Evolutionary conservation across 2,329 filamentous ascomycete species (phyloP), one percentile per base, ranked within the genome.

Genomic region (Aspergillus ochraceoroseus): DNA sequence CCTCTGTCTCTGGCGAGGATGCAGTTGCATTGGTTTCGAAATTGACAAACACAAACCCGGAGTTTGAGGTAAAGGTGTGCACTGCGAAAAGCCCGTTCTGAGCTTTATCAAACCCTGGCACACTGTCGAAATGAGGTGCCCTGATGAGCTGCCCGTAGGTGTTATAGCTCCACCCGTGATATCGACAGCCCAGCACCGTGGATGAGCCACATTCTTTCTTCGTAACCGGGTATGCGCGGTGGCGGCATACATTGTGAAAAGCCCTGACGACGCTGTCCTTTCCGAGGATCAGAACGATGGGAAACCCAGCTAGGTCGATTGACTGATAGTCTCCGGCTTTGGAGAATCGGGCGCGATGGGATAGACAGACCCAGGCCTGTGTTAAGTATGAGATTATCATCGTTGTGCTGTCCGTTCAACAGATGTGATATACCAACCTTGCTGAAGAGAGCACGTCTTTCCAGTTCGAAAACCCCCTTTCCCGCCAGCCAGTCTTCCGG

Each of bases 151-250:
- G 72, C 9, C 77, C 78, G 18, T 66, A 69, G 2, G 77, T 64
- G 30, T 76, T 73, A 46, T 80, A 81, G 2, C 74, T 77, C 77
- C 78, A 82, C 28, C 76, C 77, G 52, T 81, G 77, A 51, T 81
- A 81, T 43, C 73, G 73, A 65, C 78, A 82, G 0, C 72, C 67
- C 25, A 82, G 68, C 23, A 80, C 70, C 3, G 52, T 68, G 32
- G 70, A 70, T 28, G 67, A 68, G 2, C 78, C 78, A 7, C 68
- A 60, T 2, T 73, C 67, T 29, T 70, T 67, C 3, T 65, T 68
- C 6, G 79, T 74, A 6, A 81, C 70, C 0, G 76, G 75, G 52
- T 75, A 82, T 14, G 78, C 78, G 5, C 78, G 68, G 56, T 81
- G 78, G 2, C 78, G 65, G 59, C 79, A 81, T 23, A 80, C 67